Base-by-base conservation (phyloP, 208 protist species). In the Leishmania tropica region DNA sequence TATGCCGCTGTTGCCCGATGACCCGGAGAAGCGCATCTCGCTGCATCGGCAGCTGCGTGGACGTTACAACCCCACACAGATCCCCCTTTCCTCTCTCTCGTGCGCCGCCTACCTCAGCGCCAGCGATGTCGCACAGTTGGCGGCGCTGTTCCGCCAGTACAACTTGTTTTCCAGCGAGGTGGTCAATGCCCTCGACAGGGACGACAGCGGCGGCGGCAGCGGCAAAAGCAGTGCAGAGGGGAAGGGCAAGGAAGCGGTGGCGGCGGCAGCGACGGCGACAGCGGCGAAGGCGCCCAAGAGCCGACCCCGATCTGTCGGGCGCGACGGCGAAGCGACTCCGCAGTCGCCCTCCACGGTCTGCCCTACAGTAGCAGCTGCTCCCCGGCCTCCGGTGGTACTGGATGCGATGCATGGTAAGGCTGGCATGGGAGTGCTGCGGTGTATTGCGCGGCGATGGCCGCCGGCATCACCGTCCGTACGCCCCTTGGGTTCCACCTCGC, bases 1-100 rank as follows among this genome's bases (percentile, higher is more conserved):
- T 10, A 83, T 84, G 21, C 68, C 79, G 21, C 65, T 85, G 31
- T 60, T 77, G 53, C 79, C 80, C 24, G 75, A 87, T 48, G 84
- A 90, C 79, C 85, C 88, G 45, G 85, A 47, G 19, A 78, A 81
- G 82, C 76, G 82, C 77, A 81, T 81, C 72, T 85, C 76, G 37
- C 78, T 91, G n/a, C 90, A 88, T 74, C 90, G 88, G 24, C 91
- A 91, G 74, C 85, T 95, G 68, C 79, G 88, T 64, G 90, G 88
- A 6, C 92, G 94, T 35, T 97, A 97, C 84, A 82, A 95, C 68
- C 92, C 94, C 1, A 88, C 88, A 31, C 92, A 97, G 72, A 83
- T 93, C 3, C 88, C 92, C 13, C 91, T 93, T 42, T 88, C 89
- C 17, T 81, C 88, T n/a, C 80, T 95, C 0, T 83, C 88, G 8